Base-by-base conservation (phyloP, 2,329 filamentous ascomycete genomes). In the Talaromyces islandicus region DNA sequence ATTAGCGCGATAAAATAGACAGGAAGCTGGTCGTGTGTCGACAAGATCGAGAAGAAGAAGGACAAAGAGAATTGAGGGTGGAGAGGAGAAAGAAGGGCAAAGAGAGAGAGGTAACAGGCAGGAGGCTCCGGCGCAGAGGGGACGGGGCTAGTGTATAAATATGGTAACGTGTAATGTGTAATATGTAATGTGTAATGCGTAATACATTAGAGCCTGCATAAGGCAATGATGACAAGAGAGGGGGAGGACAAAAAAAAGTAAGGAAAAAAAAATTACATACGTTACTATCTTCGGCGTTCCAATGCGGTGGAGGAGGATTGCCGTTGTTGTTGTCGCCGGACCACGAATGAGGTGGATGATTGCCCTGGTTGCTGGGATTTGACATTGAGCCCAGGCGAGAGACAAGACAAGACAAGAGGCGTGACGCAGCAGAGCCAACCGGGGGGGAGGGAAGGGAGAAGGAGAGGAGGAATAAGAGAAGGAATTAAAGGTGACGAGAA, bases 21-120 rank as follows among this genome's bases (percentile, higher is more conserved):
- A 38, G 24, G 52, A 48, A 21, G 11, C n/a, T 41, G 54, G 12
- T 25, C 24, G 32, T 7, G 25, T 52, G 48, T 29, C 17, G 24
- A 27, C 4, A 52, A 29, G n/a, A 25, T 27, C 54, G 61, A 59
- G 53, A 63, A 61, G 54, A 64, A 60, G 61, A 60, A 53, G 53
- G 61, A 63, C 46, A 53, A 62, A 62, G 61, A 60, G 62, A 60
- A 25, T 59, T 60, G 58, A 63, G 56, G 61, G 57, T 41, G 64
- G 61, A 62, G 60, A 61, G 57, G 61, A 58, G 56, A 62, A 61
- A 60, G 61, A 62, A 63, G 54, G 61, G 62, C 59, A 62, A 61
- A 57, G 56, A 56, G 61, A 62, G 63, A 62, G 41, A 59, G 24
- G 48, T 52, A 46, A 46, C 11, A 46, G 43, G 12, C 25, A 52